These are phyloP conservation scores for Monsonia emarginata DNA, from an alignment of 441 rosid species.

Conservation along the genomic window DNA sequence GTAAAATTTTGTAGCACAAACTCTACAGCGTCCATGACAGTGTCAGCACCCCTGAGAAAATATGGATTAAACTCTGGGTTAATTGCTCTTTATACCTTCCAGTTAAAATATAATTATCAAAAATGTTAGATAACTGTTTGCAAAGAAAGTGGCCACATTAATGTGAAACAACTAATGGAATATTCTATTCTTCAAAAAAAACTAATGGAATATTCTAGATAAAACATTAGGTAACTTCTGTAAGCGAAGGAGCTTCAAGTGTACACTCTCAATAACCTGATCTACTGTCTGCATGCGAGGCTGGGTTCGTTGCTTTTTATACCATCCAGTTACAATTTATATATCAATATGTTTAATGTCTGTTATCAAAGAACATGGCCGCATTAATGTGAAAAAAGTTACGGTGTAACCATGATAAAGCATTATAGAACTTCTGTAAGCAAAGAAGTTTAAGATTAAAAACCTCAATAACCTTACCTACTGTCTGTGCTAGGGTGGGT, in stretches of 20 bases:
- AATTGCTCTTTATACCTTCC: background rate
- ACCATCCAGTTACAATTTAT: too few relatives aligned
- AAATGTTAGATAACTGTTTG: background rate
- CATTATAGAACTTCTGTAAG: background rate
- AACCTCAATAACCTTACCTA: background rate
- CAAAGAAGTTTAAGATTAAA: background rate
- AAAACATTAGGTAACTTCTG: background rate
- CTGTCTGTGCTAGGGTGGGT: background rate
- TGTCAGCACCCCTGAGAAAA: conserved; percentile 49
- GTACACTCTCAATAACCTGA: background rate
- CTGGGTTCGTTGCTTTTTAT: too few relatives aligned
- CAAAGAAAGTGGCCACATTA: background rate
- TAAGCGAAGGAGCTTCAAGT: background rate
- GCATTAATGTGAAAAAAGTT: too few relatives aligned
- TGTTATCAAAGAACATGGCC: too few relatives aligned
- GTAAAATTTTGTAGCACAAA: conserved; percentile 86
- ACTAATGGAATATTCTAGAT: background rate
- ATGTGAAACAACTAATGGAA: background rate
- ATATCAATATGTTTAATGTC: too few relatives aligned
- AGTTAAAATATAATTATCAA: background rate
- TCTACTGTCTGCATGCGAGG: background rate
- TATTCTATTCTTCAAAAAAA: too few relatives aligned
- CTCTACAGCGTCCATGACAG: conserved; percentile 73
- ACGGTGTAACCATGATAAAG: too few relatives aligned
- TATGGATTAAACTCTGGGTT: too few relatives aligned